Base-by-base conservation (phyloP, 208 protist genomes). In the Acanthamoeba rhysodes region DNA sequence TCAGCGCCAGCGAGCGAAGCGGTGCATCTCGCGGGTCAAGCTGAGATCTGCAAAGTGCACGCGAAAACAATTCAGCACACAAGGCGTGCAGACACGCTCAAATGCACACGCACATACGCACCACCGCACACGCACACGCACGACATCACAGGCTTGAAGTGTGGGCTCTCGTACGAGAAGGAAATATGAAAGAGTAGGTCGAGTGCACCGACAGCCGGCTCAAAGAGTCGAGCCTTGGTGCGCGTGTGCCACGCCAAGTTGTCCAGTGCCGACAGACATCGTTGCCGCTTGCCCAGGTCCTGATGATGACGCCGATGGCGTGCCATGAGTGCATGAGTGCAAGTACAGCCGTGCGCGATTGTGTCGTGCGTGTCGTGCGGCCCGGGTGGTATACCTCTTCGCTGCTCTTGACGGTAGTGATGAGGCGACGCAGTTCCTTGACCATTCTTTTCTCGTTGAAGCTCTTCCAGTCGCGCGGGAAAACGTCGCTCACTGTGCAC, bases 231-330 rank as follows among this genome's bases (percentile, higher is more conserved):
- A 22, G 70, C 57, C 72, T 85, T 82, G 68, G 70, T 94, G 70
- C 74, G 66, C n/a, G 37, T 68, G 74, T 94, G 91, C 91, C 91
- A 94, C 32, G 91, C 91, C 22, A 94, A n/a, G 53, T 94, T 94
- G 74, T 94, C 91, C n/a, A 94, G 72, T 4, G 70, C 91, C 20
- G 37, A 32, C 29, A 94, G 45, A 70, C 70, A 80, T 22, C 41
- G 37, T 50, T 94, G 91, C 18, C 91, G 66, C 91, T 94, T 94
- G 66, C 20, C 53, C 48, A 55, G 3, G 41, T 93, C 87, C 87
- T 93, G 87, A 1, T 29, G 64, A 32, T 12, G 9, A 5, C 6
- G 64, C 27, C 14, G 16, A 84, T 53, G 74, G 18, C 45, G 48
- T 37, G 8, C 32, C 8, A 74, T 4, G 16, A 34, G 24, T 48